Conservation (phyloP, 2,329 filamentous ascomycete genomes). For the Ceratocystis ficicola region DNA sequence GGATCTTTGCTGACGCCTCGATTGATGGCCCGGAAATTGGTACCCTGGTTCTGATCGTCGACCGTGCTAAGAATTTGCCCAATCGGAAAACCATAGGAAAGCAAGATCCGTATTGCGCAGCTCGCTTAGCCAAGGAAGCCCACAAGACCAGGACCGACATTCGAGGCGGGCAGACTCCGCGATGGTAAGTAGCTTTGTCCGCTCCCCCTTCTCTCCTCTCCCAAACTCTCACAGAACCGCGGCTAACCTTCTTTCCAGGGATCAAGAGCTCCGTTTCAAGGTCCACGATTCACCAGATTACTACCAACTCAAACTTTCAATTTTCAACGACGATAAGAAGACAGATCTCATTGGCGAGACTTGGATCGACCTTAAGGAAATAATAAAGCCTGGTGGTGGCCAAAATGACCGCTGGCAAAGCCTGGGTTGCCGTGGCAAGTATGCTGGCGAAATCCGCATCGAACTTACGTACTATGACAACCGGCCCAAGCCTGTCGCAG, state of each 20-base stretch:
- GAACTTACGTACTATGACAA: constrained; percentile 95
- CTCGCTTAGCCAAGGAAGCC: constrained; percentile 85
- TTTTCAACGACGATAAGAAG: constrained; percentile 98
- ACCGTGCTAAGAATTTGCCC: constrained; percentile 91
- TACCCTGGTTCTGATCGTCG: constrained; percentile 81
- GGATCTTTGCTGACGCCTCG: constrained; percentile 88
- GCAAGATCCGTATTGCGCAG: constrained; percentile 94
- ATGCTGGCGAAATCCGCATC: constrained; percentile 85
- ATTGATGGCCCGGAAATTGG: constrained; percentile 89
- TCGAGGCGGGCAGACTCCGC: constrained; percentile 85
- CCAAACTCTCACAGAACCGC: not conserved
- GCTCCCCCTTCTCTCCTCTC: not conserved
- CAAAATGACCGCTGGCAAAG: constrained; percentile 88
- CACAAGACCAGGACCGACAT: constrained; percentile 94
- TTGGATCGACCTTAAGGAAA: constrained; percentile 70
- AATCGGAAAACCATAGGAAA: constrained; percentile 97
- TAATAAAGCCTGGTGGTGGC: constrained; percentile 78
- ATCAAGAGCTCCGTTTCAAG: constrained; percentile 89
- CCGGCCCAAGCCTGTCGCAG: constrained; percentile 67
- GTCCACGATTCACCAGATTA: constrained; percentile 97
- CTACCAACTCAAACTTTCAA: constrained; percentile 83
- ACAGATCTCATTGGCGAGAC: constrained; percentile 93
- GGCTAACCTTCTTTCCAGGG: constrained; percentile 44
- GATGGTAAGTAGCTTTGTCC: constrained; percentile 51
- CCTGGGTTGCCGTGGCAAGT: constrained; percentile 80